Percentiles rank a stretch among this genome's conserved stretches.
These are phyloP conservation scores for Fusarium fracticaudum DNA, from an alignment of 2,329 filamentous ascomycete species.

Conservation along the genomic window DNA sequence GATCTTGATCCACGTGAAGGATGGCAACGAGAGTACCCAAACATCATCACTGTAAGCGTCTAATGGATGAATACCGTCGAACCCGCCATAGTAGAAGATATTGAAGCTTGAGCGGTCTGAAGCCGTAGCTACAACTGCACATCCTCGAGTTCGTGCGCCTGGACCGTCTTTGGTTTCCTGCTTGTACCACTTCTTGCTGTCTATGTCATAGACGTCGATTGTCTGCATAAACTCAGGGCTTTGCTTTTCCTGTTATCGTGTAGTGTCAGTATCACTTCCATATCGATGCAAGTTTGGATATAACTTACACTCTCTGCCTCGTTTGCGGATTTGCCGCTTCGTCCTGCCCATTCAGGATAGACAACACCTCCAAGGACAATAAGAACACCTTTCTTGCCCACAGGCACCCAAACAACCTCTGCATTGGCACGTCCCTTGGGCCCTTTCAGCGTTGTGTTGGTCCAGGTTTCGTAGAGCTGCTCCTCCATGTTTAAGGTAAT, in stretches of 20 bases:
- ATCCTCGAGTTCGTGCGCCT: slow-evolving; percentile 71
- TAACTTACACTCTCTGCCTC: slow-evolving; percentile 48
- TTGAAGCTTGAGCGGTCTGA: slow-evolving; percentile 79
- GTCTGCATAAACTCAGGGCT: slow-evolving; percentile 77
- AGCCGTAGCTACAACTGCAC: slow-evolving; percentile 77
- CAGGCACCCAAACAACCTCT: slow-evolving; percentile 79
- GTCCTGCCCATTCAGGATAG: slow-evolving; percentile 60
- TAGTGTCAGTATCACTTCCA: not conserved
- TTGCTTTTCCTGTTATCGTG: slow-evolving; percentile 59
- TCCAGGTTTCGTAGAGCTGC: slow-evolving; percentile 63
- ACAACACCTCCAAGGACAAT: slow-evolving; percentile 80
- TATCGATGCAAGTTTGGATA: not conserved
- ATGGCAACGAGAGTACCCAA: slow-evolving; percentile 82
- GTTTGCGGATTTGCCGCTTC: slow-evolving; percentile 42
- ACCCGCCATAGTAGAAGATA: slow-evolving; percentile 87
- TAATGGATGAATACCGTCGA: slow-evolving; percentile 59
- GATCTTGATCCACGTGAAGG: slow-evolving; percentile 79
- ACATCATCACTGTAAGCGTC: slow-evolving; percentile 70
- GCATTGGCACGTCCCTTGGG: slow-evolving; percentile 68
- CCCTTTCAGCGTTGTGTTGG: slow-evolving; percentile 60
- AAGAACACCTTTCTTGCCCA: slow-evolving; percentile 78
- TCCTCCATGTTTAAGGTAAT: slow-evolving; percentile 68
- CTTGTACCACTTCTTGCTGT: slow-evolving; percentile 71
- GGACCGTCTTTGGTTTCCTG: slow-evolving; percentile 72
- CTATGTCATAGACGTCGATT: slow-evolving; percentile 83